These are phyloP conservation scores for Arctium minus DNA, from an alignment of 129 eudicot species.

Conservation along the genomic window DNA sequence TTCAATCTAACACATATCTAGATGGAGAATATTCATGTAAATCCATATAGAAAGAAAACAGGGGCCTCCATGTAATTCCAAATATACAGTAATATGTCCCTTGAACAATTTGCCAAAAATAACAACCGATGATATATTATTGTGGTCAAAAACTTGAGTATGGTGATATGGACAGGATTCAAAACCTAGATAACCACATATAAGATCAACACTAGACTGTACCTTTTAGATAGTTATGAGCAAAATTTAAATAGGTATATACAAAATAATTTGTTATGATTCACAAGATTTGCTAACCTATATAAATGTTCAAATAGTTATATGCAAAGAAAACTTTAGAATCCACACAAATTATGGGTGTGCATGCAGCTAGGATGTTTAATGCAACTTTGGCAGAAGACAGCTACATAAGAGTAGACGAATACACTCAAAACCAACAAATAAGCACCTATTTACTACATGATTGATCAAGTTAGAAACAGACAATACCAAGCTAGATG, in stretches of 20 bases:
- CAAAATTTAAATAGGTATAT: neutral
- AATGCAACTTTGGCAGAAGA: neutral
- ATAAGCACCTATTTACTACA: neutral
- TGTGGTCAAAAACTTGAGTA: neutral
- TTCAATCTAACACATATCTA: neutral
- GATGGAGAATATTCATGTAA: neutral
- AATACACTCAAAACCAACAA: neutral
- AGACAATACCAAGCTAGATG: neutral
- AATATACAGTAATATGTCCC: neutral
- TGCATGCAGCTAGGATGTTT: neutral
- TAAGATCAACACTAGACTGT: neutral
- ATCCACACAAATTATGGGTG: neutral
- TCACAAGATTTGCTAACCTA: neutral
- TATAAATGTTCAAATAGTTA: neutral
- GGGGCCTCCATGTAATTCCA: neutral
- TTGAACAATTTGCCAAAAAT: neutral
- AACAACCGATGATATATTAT: neutral
- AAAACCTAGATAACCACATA: neutral
- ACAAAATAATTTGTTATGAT: neutral
- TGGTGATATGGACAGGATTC: neutral
- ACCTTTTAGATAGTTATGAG: neutral
- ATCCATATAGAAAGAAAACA: no score
- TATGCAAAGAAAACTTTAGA: neutral
- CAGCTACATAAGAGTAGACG: neutral
- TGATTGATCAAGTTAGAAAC: neutral